Percentiles rank a stretch among this genome's conserved stretches.
These are phyloP conservation scores for Phalaenopsis equestris DNA, from an alignment of 106 monocot species.

Conservation along the genomic window DNA sequence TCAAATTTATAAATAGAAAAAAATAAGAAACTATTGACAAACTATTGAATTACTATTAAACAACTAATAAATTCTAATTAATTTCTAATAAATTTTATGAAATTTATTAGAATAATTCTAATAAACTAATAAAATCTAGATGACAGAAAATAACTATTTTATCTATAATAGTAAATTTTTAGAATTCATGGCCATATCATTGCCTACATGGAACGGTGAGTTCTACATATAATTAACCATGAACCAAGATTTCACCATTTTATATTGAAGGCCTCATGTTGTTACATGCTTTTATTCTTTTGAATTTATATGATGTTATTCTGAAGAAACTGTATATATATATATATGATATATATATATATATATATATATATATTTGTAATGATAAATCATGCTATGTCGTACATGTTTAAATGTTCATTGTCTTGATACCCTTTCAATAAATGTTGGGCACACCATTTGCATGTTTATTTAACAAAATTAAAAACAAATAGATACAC, in stretches of 20 bases:
- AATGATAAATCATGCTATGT: no score
- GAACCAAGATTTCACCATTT: neutral
- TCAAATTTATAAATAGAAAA: neutral
- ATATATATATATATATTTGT: no score
- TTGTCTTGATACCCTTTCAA: no score
- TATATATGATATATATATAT: neutral
- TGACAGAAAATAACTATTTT: neutral
- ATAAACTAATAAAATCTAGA: neutral
- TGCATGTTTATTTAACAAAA: no score
- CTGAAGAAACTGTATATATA: neutral
- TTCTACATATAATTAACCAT: neutral
- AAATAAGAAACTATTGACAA: neutral
- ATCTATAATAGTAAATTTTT: neutral
- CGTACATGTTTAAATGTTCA: no score
- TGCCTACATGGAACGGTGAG: no score
- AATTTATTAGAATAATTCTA: no score
- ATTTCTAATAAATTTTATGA: neutral
- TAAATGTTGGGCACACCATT: no score
- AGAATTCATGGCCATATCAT: neutral
- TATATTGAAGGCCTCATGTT: neutral
- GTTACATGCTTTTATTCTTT: neutral
- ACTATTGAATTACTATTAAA: neutral
- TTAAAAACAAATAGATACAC: no score
- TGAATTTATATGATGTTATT: neutral
- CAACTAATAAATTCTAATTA: neutral